Evolutionary conservation across 176 grass and related monocot genomes (phyloP), one percentile per base, ranked within the genome.

Genomic region (Ampelocalamus luodianensis): DNA sequence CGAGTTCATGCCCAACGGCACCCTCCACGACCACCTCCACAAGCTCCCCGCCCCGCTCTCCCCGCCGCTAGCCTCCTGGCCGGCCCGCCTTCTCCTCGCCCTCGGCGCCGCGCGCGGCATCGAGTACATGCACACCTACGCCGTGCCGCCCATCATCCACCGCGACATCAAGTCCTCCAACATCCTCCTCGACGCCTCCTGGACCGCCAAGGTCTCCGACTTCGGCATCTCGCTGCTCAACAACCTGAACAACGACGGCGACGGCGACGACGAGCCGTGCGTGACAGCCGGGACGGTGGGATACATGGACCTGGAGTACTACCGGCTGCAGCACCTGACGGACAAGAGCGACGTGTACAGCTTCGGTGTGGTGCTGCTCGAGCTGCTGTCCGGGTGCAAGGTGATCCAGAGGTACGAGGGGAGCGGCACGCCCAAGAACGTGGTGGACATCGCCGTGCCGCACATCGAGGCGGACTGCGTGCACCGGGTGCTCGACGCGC

Each of bases 271-370:
- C 26, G 90, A 85, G 26, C 69, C 82, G 1, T 87, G 86, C 69
- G 29, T 79, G 42, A 87, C 91, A 12, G 95, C 93, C 2, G 95
- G 95, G 2, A 98, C 95, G 38, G 91, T 98, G 38, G 95, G 95
- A 34, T 98, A 98, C 95, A 98, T 98, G 95, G 95, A 98, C 83
- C 95, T 93, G 26, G 93, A 98, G 89, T 98, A 95, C 81, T 98
- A 95, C 72, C 54, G 95, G 82, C 90, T 98, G 58, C 95, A 95
- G 84, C 79, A 90, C 62, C 85, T 98, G 61, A 98, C 95, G 64
- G 87, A 92, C 58, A 98, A 93, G 87, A 95, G 93, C 64, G 95
- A 98, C 78, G 95, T 98, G 71, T 98, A 98, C 87, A 95, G 95
- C 77, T 98, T 98, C 74, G 95, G 95, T 0, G 95, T 98, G 4